These are phyloP conservation scores for Ormosia semicastrata DNA, from an alignment of 306 rosid genomes.

Conservation along the genomic window DNA sequence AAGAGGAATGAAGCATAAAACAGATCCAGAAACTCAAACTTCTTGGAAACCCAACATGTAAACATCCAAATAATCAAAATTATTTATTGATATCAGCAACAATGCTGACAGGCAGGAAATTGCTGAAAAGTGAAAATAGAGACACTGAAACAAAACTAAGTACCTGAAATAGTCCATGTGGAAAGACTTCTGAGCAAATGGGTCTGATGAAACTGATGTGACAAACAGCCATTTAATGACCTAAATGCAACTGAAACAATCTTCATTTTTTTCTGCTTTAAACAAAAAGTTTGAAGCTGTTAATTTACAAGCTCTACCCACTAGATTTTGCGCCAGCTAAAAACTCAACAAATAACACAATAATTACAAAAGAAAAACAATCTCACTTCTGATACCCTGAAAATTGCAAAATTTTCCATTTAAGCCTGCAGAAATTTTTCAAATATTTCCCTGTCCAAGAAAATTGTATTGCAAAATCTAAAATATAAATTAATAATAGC, in stretches of 20 bases:
- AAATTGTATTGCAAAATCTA: not conserved
- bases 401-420: not conserved
- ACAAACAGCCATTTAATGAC: slow-evolving; percentile 22
- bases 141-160: not conserved
- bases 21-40: slow-evolving; percentile 5
- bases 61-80: not conserved
- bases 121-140: not conserved
- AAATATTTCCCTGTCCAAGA: not conserved
- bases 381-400: not conserved
- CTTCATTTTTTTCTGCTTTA: slow-evolving; percentile 35
- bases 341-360: not conserved
- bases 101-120: not conserved
- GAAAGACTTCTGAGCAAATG: slow-evolving; percentile 37
- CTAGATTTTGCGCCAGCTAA: not conserved
- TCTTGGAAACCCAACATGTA: not conserved
- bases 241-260: slow-evolving; percentile 33
- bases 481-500: not conserved
- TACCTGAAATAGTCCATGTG: slow-evolving; percentile 29
- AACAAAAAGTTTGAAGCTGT: not conserved
- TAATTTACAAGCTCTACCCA: not conserved
- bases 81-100: not conserved
- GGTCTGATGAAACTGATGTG: slow-evolving; percentile 14
- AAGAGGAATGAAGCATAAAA: not conserved
- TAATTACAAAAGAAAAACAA: not conserved
- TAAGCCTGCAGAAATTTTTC: not conserved